A percentile compares a stretch with the other conserved stretches of the same genome.
phyloP scores from a whole-genome alignment of 2,329 filamentous ascomycete species.

The Onygenales sp. region DNA sequence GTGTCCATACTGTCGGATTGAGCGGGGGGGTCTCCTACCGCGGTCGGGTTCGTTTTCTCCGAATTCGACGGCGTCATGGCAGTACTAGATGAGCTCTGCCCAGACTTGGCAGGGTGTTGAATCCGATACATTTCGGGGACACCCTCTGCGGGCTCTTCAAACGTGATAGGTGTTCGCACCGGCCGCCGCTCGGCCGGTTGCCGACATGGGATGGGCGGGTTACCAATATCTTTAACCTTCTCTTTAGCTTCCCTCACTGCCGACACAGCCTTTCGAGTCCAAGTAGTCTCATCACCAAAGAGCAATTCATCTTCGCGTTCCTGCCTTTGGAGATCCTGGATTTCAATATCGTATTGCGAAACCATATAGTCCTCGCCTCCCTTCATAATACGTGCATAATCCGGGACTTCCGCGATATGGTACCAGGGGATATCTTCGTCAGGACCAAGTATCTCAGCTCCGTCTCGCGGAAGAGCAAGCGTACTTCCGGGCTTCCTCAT shows the following conservation, averaged over 20 bases:
- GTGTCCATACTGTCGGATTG: slow-evolving; percentile 5
- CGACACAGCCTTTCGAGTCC: slow-evolving; percentile 75
- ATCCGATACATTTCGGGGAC: slow-evolving; percentile 44
- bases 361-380: slow-evolving; percentile 82
- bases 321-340: slow-evolving; percentile 62
- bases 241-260: slow-evolving; percentile 68
- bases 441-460: slow-evolving; percentile 42
- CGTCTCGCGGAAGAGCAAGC: slow-evolving; percentile 76
- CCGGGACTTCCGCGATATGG: slow-evolving; percentile 83
- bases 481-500: slow-evolving; percentile 72
- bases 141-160: slow-evolving; percentile 36
- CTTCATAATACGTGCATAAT: slow-evolving; percentile 94
- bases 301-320: slow-evolving; percentile 83
- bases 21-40: background rate
- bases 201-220: slow-evolving; percentile 47
- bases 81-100: slow-evolving; percentile 27
- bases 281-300: slow-evolving; percentile 88
- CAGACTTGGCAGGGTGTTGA: slow-evolving; percentile 38
- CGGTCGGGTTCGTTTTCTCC: background rate
- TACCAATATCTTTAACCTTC: slow-evolving; percentile 58
- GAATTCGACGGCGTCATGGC: slow-evolving; percentile 10
- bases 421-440: slow-evolving; percentile 86
- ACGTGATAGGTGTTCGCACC: slow-evolving; percentile 40
- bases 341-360: slow-evolving; percentile 69
- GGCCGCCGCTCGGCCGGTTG: slow-evolving; percentile 42